These are phyloP conservation scores for Hemileccinum impolitum DNA, from an alignment of 768 basidiomycete species.

Conservation along the genomic window DNA sequence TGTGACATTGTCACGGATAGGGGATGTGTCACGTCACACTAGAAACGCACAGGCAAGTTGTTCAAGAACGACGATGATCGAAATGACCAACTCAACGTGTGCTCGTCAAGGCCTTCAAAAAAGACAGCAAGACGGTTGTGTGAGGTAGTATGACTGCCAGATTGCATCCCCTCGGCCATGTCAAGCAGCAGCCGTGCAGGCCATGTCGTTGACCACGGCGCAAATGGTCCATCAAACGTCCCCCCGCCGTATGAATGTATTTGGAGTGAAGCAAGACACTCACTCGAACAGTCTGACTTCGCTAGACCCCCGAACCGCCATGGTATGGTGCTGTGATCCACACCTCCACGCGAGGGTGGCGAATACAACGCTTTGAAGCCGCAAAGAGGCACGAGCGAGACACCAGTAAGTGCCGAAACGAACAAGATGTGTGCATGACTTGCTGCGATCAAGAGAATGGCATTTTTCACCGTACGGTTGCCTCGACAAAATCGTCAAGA, in stretches of 20 bases:
- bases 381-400: conserved; percentile 14
- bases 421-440: conserved; percentile 17
- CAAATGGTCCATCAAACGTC: conserved; percentile 12
- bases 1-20: conserved; percentile 29
- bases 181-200: too few relatives aligned
- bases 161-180: conserved; percentile 3
- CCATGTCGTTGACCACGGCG: too few relatives aligned
- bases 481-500: conserved; percentile 11
- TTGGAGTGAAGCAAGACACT: conserved; percentile 32
- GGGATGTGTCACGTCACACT: conserved; percentile 29
- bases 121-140: conserved; percentile 20
- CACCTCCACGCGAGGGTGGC: conserved; percentile 5
- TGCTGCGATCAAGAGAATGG: conserved; percentile 20
- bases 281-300: conserved; percentile 20
- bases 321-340: conserved; percentile 4
- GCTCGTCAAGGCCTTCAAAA: conserved; percentile 23
- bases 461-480: conserved; percentile 28
- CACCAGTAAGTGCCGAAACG: conserved; percentile 23
- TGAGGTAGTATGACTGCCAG: conserved; percentile 27
- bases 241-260: conserved; percentile 23
- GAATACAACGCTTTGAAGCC: conserved; percentile 13
- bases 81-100: conserved; percentile 29
- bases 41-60: conserved; percentile 26
- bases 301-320: background rate
- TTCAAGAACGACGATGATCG: conserved; percentile 26